A percentile compares a stretch with the other conserved stretches of the same genome.
These are phyloP conservation scores for Fusarium sp. DNA, from an alignment of 2,329 filamentous ascomycete genomes.

Conservation along the genomic window DNA sequence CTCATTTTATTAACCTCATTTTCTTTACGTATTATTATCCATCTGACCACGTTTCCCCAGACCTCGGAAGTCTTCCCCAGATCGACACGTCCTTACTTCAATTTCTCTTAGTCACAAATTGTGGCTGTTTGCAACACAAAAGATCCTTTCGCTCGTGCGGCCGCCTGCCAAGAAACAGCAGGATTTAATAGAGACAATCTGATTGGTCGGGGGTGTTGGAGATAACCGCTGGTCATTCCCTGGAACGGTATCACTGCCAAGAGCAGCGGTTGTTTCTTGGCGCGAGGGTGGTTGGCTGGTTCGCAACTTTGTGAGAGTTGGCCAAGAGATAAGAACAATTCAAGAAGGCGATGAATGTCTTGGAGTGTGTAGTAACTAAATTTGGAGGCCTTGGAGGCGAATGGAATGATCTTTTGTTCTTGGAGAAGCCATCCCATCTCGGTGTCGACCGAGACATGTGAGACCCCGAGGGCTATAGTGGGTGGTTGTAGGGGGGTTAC, in stretches of 20 bases:
- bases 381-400: not conserved
- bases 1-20: not conserved
- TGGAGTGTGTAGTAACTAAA: not conserved
- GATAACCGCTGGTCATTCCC: slow-evolving; percentile 26
- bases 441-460: not conserved
- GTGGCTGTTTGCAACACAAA: slow-evolving; percentile 13
- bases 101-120: slow-evolving; percentile 23
- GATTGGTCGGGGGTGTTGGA: slow-evolving; percentile 19
- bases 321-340: slow-evolving; percentile 25
- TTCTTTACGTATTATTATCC: not conserved
- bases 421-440: not conserved
- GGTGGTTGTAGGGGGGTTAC: too few species aligned
- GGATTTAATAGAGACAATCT: not conserved
- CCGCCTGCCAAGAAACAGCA: slow-evolving; percentile 3
- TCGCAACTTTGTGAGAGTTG: slow-evolving; percentile 1
- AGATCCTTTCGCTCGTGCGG: slow-evolving; percentile 5
- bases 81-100: not conserved
- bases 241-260: slow-evolving; percentile 28
- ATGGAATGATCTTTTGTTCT: slow-evolving; percentile 20
- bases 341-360: not conserved
- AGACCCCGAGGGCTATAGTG: not conserved
- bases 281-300: not conserved
- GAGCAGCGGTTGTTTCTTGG: slow-evolving; percentile 18
- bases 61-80: slow-evolving; percentile 33
- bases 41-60: slow-evolving; percentile 2